Evolutionary conservation across 305 asterid genomes (phyloP).

Genomic region (Rubia tinctorum): DNA sequence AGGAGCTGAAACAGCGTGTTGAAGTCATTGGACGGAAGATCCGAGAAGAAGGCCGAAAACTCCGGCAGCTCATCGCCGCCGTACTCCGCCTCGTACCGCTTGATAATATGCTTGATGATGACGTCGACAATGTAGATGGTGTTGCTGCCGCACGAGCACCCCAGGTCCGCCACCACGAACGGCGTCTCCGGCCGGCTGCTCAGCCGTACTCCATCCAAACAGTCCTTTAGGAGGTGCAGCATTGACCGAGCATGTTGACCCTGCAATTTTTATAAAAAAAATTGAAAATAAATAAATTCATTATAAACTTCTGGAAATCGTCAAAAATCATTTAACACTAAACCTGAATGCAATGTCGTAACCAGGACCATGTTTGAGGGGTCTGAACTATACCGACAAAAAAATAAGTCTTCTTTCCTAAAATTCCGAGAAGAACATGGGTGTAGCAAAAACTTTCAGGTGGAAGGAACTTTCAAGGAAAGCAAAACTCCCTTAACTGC

Average conservation of each 20-base stretch:
- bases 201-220: constrained; percentile 62
- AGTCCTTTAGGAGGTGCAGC: constrained; percentile 70
- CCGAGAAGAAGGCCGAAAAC: constrained; percentile 85
- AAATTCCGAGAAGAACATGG: no score
- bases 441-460: no score
- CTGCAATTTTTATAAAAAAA: no score
- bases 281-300: no score
- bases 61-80: constrained; percentile 52
- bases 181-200: constrained; percentile 46
- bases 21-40: constrained; percentile 90
- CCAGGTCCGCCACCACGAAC: constrained; percentile 87
- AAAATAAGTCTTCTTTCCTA: no score
- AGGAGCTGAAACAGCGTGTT: constrained; percentile 88
- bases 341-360: no score
- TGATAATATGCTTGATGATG: constrained; percentile 67
- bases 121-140: constrained; percentile 72
- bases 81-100: constrained; percentile 50
- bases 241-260: constrained; percentile 79
- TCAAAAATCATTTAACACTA: no score
- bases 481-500: no score
- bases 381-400: no score
- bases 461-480: no score
- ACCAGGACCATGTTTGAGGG: no score
- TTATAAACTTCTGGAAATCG: no score
- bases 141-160: constrained; percentile 95